phyloP scores from a whole-genome alignment of 1,139 yeast species.

The Arxiozyma slooffiae region DNA sequence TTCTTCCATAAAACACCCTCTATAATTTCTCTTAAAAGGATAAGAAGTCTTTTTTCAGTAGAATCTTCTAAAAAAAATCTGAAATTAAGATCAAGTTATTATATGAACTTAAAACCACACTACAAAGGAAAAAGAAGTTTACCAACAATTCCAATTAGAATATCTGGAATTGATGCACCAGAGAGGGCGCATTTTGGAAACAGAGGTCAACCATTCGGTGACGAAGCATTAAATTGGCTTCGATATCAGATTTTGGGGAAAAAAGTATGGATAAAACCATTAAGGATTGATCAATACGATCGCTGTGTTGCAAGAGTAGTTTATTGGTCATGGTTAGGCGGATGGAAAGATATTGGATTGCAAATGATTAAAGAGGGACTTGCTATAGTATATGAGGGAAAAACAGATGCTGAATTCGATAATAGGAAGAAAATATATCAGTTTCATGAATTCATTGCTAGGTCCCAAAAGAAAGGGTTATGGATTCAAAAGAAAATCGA shows the following conservation, averaged over 20 bases:
- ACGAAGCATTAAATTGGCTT: slow-evolving; percentile 77
- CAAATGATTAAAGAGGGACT: slow-evolving; percentile 80
- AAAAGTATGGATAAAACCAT: slow-evolving; percentile 64
- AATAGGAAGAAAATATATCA: slow-evolving; percentile 56
- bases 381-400: slow-evolving; percentile 82
- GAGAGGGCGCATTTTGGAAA: slow-evolving; percentile 92
- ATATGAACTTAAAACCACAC: slow-evolving; percentile 33
- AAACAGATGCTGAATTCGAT: slow-evolving; percentile 75
- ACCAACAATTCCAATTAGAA: slow-evolving; percentile 45
- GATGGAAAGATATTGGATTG: slow-evolving; percentile 68
- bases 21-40: neutral
- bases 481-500: slow-evolving; percentile 54
- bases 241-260: slow-evolving; percentile 52
- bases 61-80: neutral
- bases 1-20: neutral
- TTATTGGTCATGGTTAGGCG: slow-evolving; percentile 52
- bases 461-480: slow-evolving; percentile 49
- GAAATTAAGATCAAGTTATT: slow-evolving; percentile 18
- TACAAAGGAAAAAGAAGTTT: slow-evolving; percentile 45
- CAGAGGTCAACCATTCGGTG: slow-evolving; percentile 81
- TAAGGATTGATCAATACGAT: slow-evolving; percentile 77
- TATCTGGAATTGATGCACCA: slow-evolving; percentile 98
- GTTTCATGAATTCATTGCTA: slow-evolving; percentile 51
- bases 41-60: neutral
- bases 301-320: slow-evolving; percentile 77